These are phyloP conservation scores for Saccharomyces uvarum DNA, from an alignment of 1,139 yeast genomes.

Conservation along the genomic window DNA sequence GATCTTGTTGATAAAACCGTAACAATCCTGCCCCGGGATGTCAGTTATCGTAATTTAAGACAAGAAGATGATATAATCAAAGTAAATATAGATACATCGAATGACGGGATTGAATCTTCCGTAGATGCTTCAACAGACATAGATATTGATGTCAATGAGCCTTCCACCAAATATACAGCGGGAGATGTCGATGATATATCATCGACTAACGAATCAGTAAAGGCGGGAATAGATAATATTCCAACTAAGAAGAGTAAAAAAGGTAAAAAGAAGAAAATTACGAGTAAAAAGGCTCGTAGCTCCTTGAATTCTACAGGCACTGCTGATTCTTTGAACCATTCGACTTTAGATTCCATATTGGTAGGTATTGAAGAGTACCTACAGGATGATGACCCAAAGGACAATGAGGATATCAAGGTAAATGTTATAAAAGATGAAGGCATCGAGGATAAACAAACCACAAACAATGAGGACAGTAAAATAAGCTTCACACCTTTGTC, in stretches of 20 bases:
- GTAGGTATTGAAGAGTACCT: conserved; percentile 15
- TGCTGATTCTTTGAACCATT: not conserved
- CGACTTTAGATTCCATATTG: conserved; percentile 10
- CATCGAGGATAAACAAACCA: not conserved
- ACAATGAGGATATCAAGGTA: conserved; percentile 1
- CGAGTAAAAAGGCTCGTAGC: conserved; percentile 6
- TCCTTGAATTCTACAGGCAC: not conserved
- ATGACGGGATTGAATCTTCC: not conserved
- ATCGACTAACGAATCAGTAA: conserved; percentile 1
- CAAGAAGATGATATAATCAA: not conserved
- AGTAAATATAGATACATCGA: not conserved
- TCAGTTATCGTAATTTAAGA: not conserved
- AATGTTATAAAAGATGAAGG: not conserved
- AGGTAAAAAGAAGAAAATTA: conserved; percentile 5
- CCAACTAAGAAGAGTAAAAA: not conserved
- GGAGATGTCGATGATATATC: not conserved
- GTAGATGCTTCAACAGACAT: not conserved
- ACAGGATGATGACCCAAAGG: conserved; percentile 4
- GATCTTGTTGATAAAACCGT: not conserved
- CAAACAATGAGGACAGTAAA: not conserved
- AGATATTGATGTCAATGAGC: not conserved
- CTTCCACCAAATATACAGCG: not conserved
- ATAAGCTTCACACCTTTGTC: not conserved
- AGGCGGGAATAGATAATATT: not conserved
- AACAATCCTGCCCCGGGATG: not conserved